Conservation (phyloP, 306 rosid genomes). For the Sindora glabra region DNA sequence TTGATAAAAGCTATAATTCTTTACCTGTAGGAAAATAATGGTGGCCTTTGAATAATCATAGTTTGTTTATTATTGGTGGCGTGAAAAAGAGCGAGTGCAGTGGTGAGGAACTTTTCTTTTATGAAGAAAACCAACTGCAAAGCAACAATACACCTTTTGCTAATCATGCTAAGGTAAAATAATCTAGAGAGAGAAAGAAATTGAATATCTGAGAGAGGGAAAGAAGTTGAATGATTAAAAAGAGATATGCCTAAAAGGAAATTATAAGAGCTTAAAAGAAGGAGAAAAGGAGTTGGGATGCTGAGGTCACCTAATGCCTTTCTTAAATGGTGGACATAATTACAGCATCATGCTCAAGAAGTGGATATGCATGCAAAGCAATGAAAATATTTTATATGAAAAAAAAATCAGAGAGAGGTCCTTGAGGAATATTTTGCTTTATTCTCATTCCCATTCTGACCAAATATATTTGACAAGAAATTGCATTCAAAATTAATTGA, state of each 20-base stretch:
- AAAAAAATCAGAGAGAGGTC: too few species aligned
- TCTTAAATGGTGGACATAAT: too few species aligned
- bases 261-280: too few species aligned
- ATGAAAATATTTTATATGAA: too few species aligned
- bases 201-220: conserved; percentile 29
- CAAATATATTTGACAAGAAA: too few species aligned
- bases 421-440: too few species aligned
- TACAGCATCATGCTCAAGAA: conserved; percentile 38
- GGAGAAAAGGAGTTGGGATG: conserved; percentile 24
- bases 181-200: conserved; percentile 18
- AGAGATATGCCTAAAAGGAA: conserved; percentile 20
- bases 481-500: too few species aligned
- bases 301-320: conserved; percentile 36
- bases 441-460: conserved; percentile 13
- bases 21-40: too few species aligned
- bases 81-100: conserved; percentile 23
- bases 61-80: conserved; percentile 49
- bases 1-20: too few species aligned
- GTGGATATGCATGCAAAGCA: not conserved
- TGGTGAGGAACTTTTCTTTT: conserved; percentile 40
- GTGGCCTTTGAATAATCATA: conserved; percentile 43
- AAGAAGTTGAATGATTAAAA: conserved; percentile 29
- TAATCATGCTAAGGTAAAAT: conserved; percentile 55
- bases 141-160: conserved; percentile 63
- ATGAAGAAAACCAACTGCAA: conserved; percentile 56